phyloP scores from a whole-genome alignment of 176 grass and related monocot genomes.

The Guadua angustifolia region DNA sequence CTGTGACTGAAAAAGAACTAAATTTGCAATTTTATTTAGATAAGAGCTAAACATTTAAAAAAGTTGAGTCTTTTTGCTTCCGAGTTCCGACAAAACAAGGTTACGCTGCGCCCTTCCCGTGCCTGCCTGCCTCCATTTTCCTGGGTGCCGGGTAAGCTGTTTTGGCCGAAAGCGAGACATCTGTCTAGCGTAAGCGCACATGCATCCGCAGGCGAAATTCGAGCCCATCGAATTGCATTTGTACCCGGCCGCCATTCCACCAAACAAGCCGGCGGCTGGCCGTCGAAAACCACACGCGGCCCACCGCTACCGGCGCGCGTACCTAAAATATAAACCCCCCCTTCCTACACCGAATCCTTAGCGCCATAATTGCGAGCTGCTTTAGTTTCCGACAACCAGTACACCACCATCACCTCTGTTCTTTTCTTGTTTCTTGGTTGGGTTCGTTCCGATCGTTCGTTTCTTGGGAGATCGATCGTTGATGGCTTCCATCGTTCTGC shows the following conservation, averaged over 20 bases:
- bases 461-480: not conserved
- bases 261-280: slow-evolving; percentile 23
- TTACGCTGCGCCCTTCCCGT: too few species aligned
- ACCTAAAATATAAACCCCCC: not conserved
- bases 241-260: not conserved
- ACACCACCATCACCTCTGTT: not conserved
- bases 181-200: too few species aligned
- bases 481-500: slow-evolving; percentile 58
- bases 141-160: too few species aligned
- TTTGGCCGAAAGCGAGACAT: too few species aligned
- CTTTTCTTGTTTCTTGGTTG: not conserved
- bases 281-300: slow-evolving; percentile 33
- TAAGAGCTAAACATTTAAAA: too few species aligned
- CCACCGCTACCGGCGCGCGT: not conserved
- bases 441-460: not conserved
- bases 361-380: not conserved
- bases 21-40: too few species aligned
- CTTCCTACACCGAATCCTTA: not conserved
- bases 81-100: too few species aligned
- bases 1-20: too few species aligned
- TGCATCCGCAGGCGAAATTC: too few species aligned
- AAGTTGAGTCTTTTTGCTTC: too few species aligned
- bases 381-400: not conserved
- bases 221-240: too few species aligned
- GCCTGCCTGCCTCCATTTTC: too few species aligned